phyloP scores from a whole-genome alignment of 306 rosid genomes.

The Senna siamea region DNA sequence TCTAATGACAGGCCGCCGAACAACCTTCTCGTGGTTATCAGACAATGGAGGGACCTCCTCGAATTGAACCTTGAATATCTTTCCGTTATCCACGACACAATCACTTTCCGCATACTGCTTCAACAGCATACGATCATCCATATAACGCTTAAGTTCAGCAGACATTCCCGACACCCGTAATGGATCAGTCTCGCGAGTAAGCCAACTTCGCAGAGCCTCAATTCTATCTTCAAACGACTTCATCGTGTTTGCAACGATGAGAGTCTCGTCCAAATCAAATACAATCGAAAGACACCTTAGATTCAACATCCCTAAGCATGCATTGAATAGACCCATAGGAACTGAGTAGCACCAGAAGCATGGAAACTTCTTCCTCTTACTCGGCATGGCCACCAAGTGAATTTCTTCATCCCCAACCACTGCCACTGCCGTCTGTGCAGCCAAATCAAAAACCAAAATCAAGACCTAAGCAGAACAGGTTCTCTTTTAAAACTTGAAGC shows the following conservation, averaged over 20 bases:
- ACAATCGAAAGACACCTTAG: slow-evolving; percentile 87
- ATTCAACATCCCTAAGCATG: slow-evolving; percentile 84
- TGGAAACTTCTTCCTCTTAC: slow-evolving; percentile 92
- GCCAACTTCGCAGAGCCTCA: slow-evolving; percentile 74
- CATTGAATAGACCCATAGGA: slow-evolving; percentile 66
- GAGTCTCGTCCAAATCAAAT: slow-evolving; percentile 95
- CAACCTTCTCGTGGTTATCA: slow-evolving; percentile 58
- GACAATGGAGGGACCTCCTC: slow-evolving; percentile 74
- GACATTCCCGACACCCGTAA: slow-evolving; percentile 79
- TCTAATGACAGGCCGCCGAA: slow-evolving; percentile 89
- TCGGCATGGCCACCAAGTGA: slow-evolving; percentile 97
- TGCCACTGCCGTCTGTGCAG: slow-evolving; percentile 78
- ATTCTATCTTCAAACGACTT: slow-evolving; percentile 94
- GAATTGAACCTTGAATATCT: slow-evolving; percentile 70
- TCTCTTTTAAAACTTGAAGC: background rate
- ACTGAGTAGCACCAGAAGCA: slow-evolving; percentile 93
- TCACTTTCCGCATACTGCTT: slow-evolving; percentile 79
- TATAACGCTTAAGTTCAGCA: slow-evolving; percentile 77
- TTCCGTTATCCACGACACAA: slow-evolving; percentile 73
- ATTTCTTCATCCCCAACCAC: slow-evolving; percentile 82
- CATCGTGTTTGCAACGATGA: slow-evolving; percentile 97
- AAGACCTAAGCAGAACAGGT: background rate
- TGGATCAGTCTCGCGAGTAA: slow-evolving; percentile 69
- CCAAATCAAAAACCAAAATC: slow-evolving; percentile 18
- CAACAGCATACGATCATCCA: slow-evolving; percentile 77